Conservation (phyloP, 257 asterid genomes). For the Solanum stenotomum region DNA sequence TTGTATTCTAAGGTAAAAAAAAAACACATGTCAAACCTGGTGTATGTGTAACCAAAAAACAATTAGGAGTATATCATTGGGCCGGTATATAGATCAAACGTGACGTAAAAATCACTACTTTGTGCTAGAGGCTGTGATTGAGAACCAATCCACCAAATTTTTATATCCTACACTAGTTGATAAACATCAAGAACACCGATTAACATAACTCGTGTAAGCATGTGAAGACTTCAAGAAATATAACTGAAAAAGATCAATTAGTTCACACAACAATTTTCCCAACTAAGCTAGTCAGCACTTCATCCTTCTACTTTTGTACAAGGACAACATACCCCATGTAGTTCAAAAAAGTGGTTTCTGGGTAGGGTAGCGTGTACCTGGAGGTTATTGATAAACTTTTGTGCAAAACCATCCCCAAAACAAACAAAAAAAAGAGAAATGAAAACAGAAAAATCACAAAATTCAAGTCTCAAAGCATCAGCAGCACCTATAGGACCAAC, state of each 20-base stretch:
- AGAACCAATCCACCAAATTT: neutral
- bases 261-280: neutral
- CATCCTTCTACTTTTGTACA: neutral
- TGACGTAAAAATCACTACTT: neutral
- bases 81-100: neutral
- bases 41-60: neutral
- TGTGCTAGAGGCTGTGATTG: neutral
- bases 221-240: neutral
- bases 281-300: neutral
- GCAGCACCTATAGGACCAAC: neutral
- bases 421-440: neutral
- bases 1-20: constrained; percentile 48
- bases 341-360: neutral
- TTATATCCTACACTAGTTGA: neutral
- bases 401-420: neutral
- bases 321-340: neutral
- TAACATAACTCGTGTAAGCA: neutral
- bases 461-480: neutral
- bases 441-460: neutral
- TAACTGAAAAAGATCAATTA: neutral
- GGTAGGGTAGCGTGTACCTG: neutral
- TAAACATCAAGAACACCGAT: neutral
- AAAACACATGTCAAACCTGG: neutral
- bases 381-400: neutral
- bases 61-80: neutral